These are phyloP conservation scores for Boletus insuetus DNA, from an alignment of 768 basidiomycete genomes.

Conservation along the genomic window DNA sequence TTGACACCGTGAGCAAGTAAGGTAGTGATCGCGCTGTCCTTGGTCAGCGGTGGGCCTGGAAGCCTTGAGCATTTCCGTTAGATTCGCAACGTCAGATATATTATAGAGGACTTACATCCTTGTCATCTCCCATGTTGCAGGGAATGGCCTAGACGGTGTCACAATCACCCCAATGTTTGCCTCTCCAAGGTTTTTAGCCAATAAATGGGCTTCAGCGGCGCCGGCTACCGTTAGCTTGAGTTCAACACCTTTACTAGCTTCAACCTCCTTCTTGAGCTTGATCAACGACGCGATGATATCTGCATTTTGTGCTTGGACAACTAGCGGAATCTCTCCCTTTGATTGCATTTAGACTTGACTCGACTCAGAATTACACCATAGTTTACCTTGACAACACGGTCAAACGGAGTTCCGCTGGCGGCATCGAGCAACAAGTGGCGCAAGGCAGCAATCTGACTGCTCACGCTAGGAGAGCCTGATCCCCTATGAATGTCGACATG, in stretches of 20 bases:
- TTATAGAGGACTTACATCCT: slow-evolving; percentile 23
- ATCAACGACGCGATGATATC: slow-evolving; percentile 82
- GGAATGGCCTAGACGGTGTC: slow-evolving; percentile 67
- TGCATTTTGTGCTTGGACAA: slow-evolving; percentile 71
- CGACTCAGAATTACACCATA: background rate
- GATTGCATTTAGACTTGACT: background rate
- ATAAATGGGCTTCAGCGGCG: slow-evolving; percentile 65
- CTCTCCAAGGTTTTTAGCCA: slow-evolving; percentile 68
- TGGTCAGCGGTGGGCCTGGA: slow-evolving; percentile 30
- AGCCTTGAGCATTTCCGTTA: slow-evolving; percentile 22
- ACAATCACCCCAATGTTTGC: slow-evolving; percentile 72
- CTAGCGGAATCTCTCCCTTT: slow-evolving; percentile 70
- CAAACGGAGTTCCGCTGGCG: slow-evolving; percentile 30
- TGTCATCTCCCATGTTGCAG: slow-evolving; percentile 63
- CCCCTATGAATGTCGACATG: slow-evolving; percentile 56
- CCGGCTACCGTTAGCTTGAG: slow-evolving; percentile 64
- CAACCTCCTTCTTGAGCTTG: slow-evolving; percentile 62
- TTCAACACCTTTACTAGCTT: slow-evolving; percentile 38
- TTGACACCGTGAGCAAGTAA: slow-evolving; percentile 69
- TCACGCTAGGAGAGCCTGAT: slow-evolving; percentile 51
- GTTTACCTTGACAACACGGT: slow-evolving; percentile 44
- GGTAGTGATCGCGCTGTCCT: slow-evolving; percentile 53
- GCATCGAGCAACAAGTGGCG: slow-evolving; percentile 55
- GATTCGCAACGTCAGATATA: background rate
- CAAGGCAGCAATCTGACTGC: slow-evolving; percentile 77